Base-by-base conservation (phyloP, 139 green algal species). In the Dunaliella primolecta region DNA sequence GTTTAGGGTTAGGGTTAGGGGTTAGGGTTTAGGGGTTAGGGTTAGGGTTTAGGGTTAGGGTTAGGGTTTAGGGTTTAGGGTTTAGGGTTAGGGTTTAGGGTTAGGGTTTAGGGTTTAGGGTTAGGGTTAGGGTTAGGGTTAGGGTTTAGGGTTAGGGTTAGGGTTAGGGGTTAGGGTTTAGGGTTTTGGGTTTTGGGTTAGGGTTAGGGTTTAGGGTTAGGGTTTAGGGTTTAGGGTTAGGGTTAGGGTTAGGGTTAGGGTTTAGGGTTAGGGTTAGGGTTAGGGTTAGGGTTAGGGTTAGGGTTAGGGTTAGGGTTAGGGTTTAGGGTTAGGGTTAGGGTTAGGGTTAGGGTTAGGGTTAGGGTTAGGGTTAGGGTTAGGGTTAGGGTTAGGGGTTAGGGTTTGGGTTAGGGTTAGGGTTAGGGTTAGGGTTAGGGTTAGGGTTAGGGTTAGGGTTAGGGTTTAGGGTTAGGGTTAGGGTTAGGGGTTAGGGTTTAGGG, bases 21-120 rank as follows among this genome's bases (percentile, higher is more conserved):
- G n/a, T n/a, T n/a, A n/a, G n/a, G n/a, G n/a, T n/a, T n/a, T n/a
- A n/a, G n/a, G n/a, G n/a, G n/a, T n/a, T n/a, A n/a, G n/a, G n/a
- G n/a, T n/a, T n/a, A n/a, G n/a, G n/a, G n/a, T n/a, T 72, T 72
- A 72, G 56, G 56, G 56, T 72, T 72, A 72, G 56, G 56, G 56
- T n/a, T 72, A n/a, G 23, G 56, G 56, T 20, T 72, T 72, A 72
- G 56, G 56, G 56, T 72, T 72, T 29, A 23, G 56, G 56, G 56
- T 72, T 72, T 29, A 23, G 56, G 56, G 20, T 72, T 29, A 23
- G 56, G 56, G n/a, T 72, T 72, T 29, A 23, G 56, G 56, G 20
- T 72, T 72, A 72, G 56, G 56, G 56, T 72, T 72, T 29, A 23
- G 56, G 56, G 20, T 72, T 29, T 20, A 23, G 56, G n/a, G 20